Base-by-base conservation (phyloP, 2,329 filamentous ascomycete species). In the Tympanopsis confertula region DNA sequence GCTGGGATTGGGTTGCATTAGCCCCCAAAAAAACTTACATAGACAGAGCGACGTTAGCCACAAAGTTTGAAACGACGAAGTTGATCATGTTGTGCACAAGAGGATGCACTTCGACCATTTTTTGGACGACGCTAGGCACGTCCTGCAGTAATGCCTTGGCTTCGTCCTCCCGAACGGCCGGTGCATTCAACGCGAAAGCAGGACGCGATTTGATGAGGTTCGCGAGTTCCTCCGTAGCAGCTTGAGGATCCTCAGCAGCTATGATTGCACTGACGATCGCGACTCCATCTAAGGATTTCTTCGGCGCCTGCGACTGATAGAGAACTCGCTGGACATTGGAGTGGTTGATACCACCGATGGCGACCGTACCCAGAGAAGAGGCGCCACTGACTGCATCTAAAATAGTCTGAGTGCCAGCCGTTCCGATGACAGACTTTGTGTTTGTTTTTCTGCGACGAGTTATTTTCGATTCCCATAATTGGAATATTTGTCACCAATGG, bases 341-440 rank as follows among this genome's bases (percentile, higher is more conserved):
- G 2, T 65, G 61, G 48, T 78, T 79, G 52, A 80, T 69, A 20
- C 75, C 74, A 28, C 75, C 75, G 41, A 80, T 80, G 41, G 71
- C 71, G 19, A 80, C 30, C 10, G 30, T 33, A 7, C 30, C 30
- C 10, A 33, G 10, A 17, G 12, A 13, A 7, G 10, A 51, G 5
- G 56, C 63, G 1, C 62, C 54, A 18, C 62, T 65, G 36, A 94
- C 74, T 28, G 69, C 65, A 5, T 61, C 52, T 4, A 93, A 66
- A 39, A 89, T 82, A 3, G 68, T 58, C 41, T 77, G 74, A 1
- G 85, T 71, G 2, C 86, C 86, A 2, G 74, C 68, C 2, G 83
- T 74, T 13, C 85, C 85, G 45, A 89, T 81, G 49, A 88, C 82
- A 20, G 72, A 71, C 53, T 93, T 94, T 14, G 85, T 87, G 57